Percentiles rank a stretch among this genome's conserved stretches.
Conservation (phyloP, 805 yeast genomes). For the Tetrapisispora phaffii region DNA sequence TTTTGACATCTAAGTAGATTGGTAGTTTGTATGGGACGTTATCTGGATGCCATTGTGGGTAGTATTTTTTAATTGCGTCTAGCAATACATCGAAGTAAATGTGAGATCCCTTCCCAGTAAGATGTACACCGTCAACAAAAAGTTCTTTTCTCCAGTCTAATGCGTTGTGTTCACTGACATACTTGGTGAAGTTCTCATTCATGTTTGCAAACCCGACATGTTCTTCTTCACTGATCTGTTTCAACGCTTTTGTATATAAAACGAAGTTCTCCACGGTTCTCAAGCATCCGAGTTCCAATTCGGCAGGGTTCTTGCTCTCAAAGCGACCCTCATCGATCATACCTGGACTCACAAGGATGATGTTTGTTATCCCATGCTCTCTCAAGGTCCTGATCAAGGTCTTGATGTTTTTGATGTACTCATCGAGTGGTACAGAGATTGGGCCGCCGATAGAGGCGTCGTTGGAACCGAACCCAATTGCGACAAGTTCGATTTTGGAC, state of each 20-base stretch:
- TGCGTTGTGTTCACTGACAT: constrained; percentile 20
- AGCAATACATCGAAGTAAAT: constrained; percentile 37
- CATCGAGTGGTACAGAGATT: constrained; percentile 44
- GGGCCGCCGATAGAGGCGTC: constrained; percentile 45
- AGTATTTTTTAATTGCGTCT: constrained; percentile 31
- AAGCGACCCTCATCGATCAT: constrained; percentile 39
- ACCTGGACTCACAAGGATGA: constrained; percentile 56
- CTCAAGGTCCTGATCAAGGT: constrained; percentile 34
- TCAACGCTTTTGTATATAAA: constrained; percentile 42
- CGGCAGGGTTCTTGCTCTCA: constrained; percentile 28
- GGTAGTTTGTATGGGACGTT: constrained; percentile 31
- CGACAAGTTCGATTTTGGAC: constrained; percentile 35
- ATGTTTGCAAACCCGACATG: constrained; percentile 51
- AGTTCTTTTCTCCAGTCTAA: constrained; percentile 33
- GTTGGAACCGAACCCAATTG: constrained; percentile 74
- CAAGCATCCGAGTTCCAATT: constrained; percentile 31
- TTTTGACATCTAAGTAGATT: constrained; percentile 31
- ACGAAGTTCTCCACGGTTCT: constrained; percentile 39
- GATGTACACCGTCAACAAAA: constrained; percentile 52
- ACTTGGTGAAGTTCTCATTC: constrained; percentile 33
- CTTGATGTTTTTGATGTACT: constrained; percentile 40
- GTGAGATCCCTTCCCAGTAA: constrained; percentile 42
- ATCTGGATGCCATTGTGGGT: constrained; percentile 43
- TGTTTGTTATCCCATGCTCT: constrained; percentile 36
- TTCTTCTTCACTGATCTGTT: constrained; percentile 34